These are phyloP conservation scores for Claviceps arundinis DNA, from an alignment of 2,329 filamentous ascomycete genomes.

Conservation along the genomic window DNA sequence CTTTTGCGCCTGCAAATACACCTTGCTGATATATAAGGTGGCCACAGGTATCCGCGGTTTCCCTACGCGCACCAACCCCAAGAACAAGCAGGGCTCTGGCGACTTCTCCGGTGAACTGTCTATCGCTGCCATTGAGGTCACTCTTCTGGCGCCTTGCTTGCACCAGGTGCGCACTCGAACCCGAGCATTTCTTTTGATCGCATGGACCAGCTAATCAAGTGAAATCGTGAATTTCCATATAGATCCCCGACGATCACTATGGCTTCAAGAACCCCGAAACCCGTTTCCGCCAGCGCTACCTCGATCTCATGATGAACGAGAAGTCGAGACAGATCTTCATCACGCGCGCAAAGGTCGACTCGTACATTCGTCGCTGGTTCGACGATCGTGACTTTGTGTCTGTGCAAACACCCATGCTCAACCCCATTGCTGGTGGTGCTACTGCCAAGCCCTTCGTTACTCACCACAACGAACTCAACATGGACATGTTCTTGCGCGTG, in stretches of 20 bases:
- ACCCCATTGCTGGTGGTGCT: conserved; percentile 86
- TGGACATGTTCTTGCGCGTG: conserved; percentile 89
- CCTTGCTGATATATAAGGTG: neutral
- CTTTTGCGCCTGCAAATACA: neutral
- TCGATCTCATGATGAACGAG: conserved; percentile 97
- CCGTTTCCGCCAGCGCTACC: conserved; percentile 81
- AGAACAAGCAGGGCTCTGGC: conserved; percentile 72
- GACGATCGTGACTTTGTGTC: conserved; percentile 81
- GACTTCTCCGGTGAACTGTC: conserved; percentile 63
- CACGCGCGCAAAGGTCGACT: conserved; percentile 75
- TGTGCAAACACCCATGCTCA: conserved; percentile 96
- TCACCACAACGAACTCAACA: conserved; percentile 89
- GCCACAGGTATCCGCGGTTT: conserved; percentile 16
- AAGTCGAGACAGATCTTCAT: conserved; percentile 70
- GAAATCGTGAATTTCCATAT: conserved; percentile 1
- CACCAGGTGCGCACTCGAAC: conserved; percentile 49
- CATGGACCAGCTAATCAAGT: neutral
- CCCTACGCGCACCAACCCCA: conserved; percentile 59
- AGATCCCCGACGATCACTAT: conserved; percentile 68
- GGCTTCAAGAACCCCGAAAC: conserved; percentile 94
- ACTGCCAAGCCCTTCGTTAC: conserved; percentile 89
- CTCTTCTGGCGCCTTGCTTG: conserved; percentile 79
- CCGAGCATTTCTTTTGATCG: neutral
- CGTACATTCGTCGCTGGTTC: conserved; percentile 79
- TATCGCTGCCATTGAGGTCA: conserved; percentile 78